Base-by-base conservation (phyloP, 768 basidiomycete species). In the Dacryopinax spathularia region DNA sequence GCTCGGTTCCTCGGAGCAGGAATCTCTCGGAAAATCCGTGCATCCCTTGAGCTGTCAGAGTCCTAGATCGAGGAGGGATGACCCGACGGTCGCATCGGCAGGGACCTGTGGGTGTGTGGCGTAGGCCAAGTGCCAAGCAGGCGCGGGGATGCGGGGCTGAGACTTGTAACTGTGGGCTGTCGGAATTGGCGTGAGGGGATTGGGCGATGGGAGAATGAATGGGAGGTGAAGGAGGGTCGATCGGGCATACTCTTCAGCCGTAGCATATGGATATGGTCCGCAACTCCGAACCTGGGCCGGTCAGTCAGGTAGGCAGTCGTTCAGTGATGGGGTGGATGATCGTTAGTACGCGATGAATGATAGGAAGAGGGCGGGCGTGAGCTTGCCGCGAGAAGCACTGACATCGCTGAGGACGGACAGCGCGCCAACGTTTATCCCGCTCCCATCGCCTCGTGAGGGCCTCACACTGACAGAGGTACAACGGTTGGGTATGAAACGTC, bases 381-480 rank as follows among this genome's bases (percentile, higher is more conserved):
- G 36, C 36, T 10, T 10, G n/a, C 36, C 36, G 36, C 25, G 48
- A 13, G 48, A 56, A 56, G 48, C n/a, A n/a, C n/a, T n/a, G n/a
- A n/a, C n/a, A n/a, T n/a, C n/a, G n/a, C n/a, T n/a, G n/a, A n/a
- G n/a, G n/a, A n/a, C n/a, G 31, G 48, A 56, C 25, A 13, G 31
- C 48, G 48, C 48, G 48, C 25, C 48, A 56, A 56, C 48, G 25
- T 56, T 56, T 56, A 56, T 56, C 48, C 48, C 36, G 36, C 25
- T 29, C 48, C n/a, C n/a, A n/a, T n/a, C n/a, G n/a, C n/a, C n/a
- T n/a, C n/a, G n/a, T n/a, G n/a, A 29, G 48, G 15, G 12, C 48
- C 48, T 20, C 29, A 18, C 13, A 13, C 22, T 56, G 29, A 56
- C 25, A n/a, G n/a, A n/a, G n/a, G n/a, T n/a, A n/a, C n/a, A n/a